phyloP scores from a whole-genome alignment of 164 flowering plant species.

The Liriodendron chinense region DNA sequence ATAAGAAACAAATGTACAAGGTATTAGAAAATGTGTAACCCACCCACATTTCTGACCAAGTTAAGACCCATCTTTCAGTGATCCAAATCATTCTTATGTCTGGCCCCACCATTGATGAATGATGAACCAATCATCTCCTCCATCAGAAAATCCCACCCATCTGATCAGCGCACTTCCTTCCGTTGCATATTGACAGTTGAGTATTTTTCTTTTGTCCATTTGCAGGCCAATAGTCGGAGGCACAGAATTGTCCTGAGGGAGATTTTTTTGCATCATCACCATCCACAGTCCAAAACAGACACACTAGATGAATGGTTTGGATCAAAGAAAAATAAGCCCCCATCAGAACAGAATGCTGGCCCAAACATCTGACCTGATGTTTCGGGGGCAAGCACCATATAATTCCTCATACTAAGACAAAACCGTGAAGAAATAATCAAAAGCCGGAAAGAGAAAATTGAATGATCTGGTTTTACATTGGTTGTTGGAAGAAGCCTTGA shows the following conservation, averaged over 20 bases:
- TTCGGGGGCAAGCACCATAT: neutral
- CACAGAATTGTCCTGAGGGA: neutral
- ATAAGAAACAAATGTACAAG: neutral
- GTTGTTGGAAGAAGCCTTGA: constrained; percentile 33
- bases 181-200: neutral
- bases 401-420: neutral
- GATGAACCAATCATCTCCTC: neutral
- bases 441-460: neutral
- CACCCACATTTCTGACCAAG: neutral
- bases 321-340: neutral
- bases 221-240: neutral
- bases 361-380: neutral
- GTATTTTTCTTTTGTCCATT: neutral
- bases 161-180: neutral
- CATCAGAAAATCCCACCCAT: neutral
- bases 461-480: constrained; percentile 39
- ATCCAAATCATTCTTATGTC: neutral
- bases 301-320: neutral
- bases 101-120: neutral
- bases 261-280: neutral
- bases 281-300: neutral
- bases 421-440: neutral
- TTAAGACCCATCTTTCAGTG: neutral
- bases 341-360: too few species aligned
- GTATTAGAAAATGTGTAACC: neutral